These are phyloP conservation scores for Clarireedia sp. DNA, from an alignment of 2,329 filamentous ascomycete genomes.

Conservation along the genomic window DNA sequence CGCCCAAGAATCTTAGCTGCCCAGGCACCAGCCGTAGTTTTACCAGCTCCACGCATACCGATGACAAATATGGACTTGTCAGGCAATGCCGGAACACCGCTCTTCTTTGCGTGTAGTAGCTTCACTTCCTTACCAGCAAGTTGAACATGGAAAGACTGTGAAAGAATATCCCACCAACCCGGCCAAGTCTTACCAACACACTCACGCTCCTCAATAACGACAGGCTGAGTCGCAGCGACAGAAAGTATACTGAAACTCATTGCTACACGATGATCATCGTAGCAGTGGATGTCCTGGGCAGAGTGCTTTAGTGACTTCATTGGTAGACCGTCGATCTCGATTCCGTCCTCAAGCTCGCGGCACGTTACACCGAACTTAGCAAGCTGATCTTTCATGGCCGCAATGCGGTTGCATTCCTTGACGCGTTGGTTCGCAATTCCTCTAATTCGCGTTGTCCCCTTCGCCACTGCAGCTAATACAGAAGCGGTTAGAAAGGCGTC, in stretches of 20 bases:
- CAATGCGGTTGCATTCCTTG: constrained; percentile 95
- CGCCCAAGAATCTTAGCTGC: constrained; percentile 67
- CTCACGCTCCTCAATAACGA: constrained; percentile 78
- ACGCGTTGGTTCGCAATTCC: constrained; percentile 97
- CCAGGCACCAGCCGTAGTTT: constrained; percentile 88
- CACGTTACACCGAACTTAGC: constrained; percentile 87
- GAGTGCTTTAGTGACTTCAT: constrained; percentile 45
- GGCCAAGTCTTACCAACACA: constrained; percentile 98
- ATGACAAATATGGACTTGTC: constrained; percentile 82
- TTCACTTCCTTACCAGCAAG: constrained; percentile 60
- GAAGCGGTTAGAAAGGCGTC: constrained; percentile 96
- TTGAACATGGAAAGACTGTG: constrained; percentile 65
- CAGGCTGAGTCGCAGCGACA: constrained; percentile 59
- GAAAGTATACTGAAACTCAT: constrained; percentile 97
- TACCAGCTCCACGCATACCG: constrained; percentile 94
- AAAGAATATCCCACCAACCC: constrained; percentile 92
- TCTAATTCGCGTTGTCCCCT: constrained; percentile 74
- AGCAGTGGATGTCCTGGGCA: constrained; percentile 71
- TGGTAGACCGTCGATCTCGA: constrained; percentile 56
- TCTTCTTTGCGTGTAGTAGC: constrained; percentile 31
- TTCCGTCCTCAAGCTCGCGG: constrained; percentile 88
- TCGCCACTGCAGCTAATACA: constrained; percentile 82
- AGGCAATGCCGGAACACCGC: constrained; percentile 31
- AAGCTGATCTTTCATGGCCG: constrained; percentile 89
- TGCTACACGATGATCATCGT: constrained; percentile 94